Conservation (phyloP, 2,329 filamentous ascomycete species). For the Colletotrichum higginsianum region DNA sequence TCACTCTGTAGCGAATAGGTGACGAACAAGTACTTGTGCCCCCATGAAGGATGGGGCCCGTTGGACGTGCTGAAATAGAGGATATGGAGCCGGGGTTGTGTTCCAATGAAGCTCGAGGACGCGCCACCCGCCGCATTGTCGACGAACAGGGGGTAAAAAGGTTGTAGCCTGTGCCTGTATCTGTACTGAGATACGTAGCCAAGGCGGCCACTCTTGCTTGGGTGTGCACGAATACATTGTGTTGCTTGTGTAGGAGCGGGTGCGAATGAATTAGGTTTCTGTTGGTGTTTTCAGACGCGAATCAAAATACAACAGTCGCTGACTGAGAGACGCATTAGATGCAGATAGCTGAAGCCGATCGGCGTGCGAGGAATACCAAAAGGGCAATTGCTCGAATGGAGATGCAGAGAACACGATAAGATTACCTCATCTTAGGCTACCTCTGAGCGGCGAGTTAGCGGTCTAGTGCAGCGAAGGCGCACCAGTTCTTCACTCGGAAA, state of each 20-base stretch:
- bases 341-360: not conserved
- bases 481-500: not conserved
- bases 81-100: conserved; percentile 11
- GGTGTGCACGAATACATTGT: not conserved
- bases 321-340: not conserved
- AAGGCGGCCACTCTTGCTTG: conserved; percentile 1
- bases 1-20: conserved; percentile 24
- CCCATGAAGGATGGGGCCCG: conserved; percentile 13
- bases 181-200: too few relatives aligned
- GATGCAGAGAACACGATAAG: not conserved
- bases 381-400: not conserved
- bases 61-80: conserved; percentile 29
- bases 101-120: conserved; percentile 27
- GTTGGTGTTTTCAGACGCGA: not conserved
- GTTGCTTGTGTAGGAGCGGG: not conserved
- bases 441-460: not conserved
- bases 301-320: not conserved
- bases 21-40: conserved; percentile 18
- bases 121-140: not conserved
- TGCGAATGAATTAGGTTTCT: not conserved
- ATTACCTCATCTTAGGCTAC: not conserved
- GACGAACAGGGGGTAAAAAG: not conserved
- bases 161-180: not conserved
- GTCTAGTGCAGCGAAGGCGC: not conserved
- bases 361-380: not conserved